Evolutionary conservation across 2,329 filamentous ascomycete species (phyloP).

Genomic region (Didymosphaeria variabile): DNA sequence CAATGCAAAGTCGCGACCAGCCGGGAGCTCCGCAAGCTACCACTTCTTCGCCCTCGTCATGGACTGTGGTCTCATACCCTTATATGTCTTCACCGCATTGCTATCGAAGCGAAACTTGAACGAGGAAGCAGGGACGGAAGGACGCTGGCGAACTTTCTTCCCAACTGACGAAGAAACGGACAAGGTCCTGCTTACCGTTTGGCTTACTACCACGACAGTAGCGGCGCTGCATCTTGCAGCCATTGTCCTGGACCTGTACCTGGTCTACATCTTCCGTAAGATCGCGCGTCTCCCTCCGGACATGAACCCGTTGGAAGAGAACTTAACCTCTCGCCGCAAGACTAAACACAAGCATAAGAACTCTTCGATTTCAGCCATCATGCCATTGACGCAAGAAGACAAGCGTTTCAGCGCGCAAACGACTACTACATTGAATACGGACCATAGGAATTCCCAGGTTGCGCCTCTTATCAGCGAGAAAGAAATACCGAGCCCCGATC

Average conservation of each 20-base stretch:
- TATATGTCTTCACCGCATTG: constrained; percentile 68
- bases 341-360: constrained; percentile 77
- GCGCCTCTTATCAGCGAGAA: constrained; percentile 42
- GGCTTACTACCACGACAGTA: constrained; percentile 71
- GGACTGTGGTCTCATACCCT: constrained; percentile 72
- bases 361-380: constrained; percentile 59
- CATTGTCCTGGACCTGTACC: constrained; percentile 74
- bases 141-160: constrained; percentile 76
- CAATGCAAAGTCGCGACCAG: constrained; percentile 73
- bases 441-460: constrained; percentile 44
- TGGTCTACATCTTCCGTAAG: constrained; percentile 80
- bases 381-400: constrained; percentile 56
- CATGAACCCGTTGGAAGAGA: constrained; percentile 91
- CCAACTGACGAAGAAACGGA: constrained; percentile 62
- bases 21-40: constrained; percentile 86
- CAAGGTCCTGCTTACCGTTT: constrained; percentile 71
- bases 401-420: constrained; percentile 66
- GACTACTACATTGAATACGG: constrained; percentile 54
- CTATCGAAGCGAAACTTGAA: constrained; percentile 63
- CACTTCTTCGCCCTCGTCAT: constrained; percentile 82
- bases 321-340: constrained; percentile 75
- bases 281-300: constrained; percentile 87
- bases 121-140: constrained; percentile 53
- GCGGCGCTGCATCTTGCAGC: constrained; percentile 76
- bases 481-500: constrained; percentile 42